Base-by-base conservation (phyloP, 1,139 yeast genomes). In the Saccharomyces hybrid region DNA sequence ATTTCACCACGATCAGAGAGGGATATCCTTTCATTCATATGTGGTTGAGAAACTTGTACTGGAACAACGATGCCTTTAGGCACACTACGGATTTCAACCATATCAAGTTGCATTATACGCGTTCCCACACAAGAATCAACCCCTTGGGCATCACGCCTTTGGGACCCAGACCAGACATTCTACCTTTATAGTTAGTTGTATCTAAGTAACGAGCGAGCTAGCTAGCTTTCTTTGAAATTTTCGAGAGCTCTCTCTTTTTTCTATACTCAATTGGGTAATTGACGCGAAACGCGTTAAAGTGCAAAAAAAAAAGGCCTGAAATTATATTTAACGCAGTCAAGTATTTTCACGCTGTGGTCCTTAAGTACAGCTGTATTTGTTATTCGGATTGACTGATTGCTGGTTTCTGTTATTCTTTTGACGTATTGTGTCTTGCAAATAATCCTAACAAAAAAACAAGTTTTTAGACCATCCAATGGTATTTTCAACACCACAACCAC, bases 21-120 rank as follows among this genome's bases (percentile, higher is more conserved):
- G 88, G 89, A 59, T 93, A 82, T 68, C 97, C 97, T 23, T 72
- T 77, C 64, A 73, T 90, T 53, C 85, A 89, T 73, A 75, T 81
- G 58, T 91, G 96, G 96, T 70, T 90, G 62, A 77, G 86, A 64
- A 82, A 85, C 62, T 77, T 93, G 64, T 93, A 91, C 73, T 90
- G 96, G 96, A 85, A 86, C 64, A 68, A 80, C 57, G 82, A 84
- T 16, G 90, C 85, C 4, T 88, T 91, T 73, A 79, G 79, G 62
- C 81, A 81, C 47, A 88, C 97, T 14, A 89, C 96, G 23, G 77
- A 88, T 68, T 89, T 91, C 66, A 88, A 85, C 48, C 98, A 91
- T 71, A 91, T 91, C 75, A 91, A 91, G 72, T 75, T 76, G 63
- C 97, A 91, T 71, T 93, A 91, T 75, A 89, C 96, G 51, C 59